Evolutionary conservation across 2,329 filamentous ascomycete genomes (phyloP), one percentile per base, ranked within the genome.

Genomic region (Clonostachys chloroleuca): DNA sequence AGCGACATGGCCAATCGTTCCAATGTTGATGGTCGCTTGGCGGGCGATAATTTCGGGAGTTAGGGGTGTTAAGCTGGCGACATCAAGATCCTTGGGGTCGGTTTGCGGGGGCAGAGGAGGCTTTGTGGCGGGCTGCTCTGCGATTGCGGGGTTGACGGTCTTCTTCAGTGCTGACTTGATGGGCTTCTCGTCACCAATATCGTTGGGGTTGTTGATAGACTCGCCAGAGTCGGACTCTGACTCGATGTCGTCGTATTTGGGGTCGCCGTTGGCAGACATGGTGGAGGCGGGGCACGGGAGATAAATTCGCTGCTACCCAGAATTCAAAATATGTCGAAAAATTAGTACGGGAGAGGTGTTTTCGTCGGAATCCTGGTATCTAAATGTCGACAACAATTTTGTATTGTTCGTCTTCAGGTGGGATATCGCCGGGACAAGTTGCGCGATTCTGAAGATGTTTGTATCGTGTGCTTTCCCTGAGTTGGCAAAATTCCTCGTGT

Each of bases 21-120:
- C 94, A 60, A 97, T 96, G 74, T 97, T 97, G 78, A 97, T 96
- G 48, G 94, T 99, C 47, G 94, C 94, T 80, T 99, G 94, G 62
- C 94, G 83, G 52, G 91, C 90, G 64, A 99, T 99, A 65, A 99
- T 97, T 68, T 97, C 92, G 56, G 92, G 91, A 14, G 92, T 95
- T 59, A 96, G 77, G 49, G 94, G 92, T 56, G 80, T 89, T 59
- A 99, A 77, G 46, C 73, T 82, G 56, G 82, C 80, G 61, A 96
- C 80, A 63, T 97, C 89, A 62, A 99, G 81, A 59, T 91, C 86
- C 67, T 87, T 84, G 60, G 94, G 90, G 58, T 99, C 89, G 56
- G 94, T 95, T 76, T 99, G 94, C 58, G 91, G 89, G 59, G 94
- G 94, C 49, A 81, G 72, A 52, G 63, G 60, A 46, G 77, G 76